Conservation (phyloP, 176 grass and related monocot species). For the Ensete ventricosum region DNA sequence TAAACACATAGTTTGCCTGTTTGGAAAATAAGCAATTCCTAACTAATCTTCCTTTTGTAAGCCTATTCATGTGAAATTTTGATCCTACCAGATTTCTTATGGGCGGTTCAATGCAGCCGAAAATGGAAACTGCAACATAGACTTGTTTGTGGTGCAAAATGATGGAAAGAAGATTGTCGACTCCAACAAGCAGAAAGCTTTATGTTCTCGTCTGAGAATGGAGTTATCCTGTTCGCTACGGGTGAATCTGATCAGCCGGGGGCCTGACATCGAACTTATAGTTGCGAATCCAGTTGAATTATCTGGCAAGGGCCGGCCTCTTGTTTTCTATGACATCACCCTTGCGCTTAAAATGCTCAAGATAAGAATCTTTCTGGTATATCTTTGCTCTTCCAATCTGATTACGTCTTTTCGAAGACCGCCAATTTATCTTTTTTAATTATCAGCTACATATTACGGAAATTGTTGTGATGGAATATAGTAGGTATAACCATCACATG, state of each 20-base stretch:
- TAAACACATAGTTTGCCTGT: background rate
- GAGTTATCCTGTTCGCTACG: background rate
- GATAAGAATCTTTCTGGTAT: constrained; percentile 13
- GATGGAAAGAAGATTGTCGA: constrained; percentile 18
- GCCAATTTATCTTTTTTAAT: background rate
- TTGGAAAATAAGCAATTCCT: background rate
- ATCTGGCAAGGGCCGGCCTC: constrained; percentile 10
- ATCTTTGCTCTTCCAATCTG: background rate
- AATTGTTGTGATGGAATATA: too few relatives aligned
- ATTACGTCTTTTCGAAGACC: background rate
- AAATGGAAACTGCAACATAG: constrained; percentile 8
- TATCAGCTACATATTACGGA: too few relatives aligned
- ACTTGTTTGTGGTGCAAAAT: constrained; percentile 8
- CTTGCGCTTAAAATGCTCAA: constrained; percentile 9
- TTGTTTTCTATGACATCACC: constrained; percentile 17
- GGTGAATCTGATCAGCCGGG: constrained; percentile 1
- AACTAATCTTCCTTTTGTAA: background rate
- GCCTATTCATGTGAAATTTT: background rate
- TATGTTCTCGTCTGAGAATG: constrained; percentile 10
- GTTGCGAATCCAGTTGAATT: constrained; percentile 20
- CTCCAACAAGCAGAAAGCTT: constrained; percentile 15
- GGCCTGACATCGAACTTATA: constrained; percentile 5
- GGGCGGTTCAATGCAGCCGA: constrained; percentile 14
- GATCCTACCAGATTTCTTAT: constrained; percentile 12
- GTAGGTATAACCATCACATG: too few relatives aligned